These are phyloP conservation scores for Cladosporium oxysporum DNA, from an alignment of 2,329 filamentous ascomycete species.

Conservation along the genomic window DNA sequence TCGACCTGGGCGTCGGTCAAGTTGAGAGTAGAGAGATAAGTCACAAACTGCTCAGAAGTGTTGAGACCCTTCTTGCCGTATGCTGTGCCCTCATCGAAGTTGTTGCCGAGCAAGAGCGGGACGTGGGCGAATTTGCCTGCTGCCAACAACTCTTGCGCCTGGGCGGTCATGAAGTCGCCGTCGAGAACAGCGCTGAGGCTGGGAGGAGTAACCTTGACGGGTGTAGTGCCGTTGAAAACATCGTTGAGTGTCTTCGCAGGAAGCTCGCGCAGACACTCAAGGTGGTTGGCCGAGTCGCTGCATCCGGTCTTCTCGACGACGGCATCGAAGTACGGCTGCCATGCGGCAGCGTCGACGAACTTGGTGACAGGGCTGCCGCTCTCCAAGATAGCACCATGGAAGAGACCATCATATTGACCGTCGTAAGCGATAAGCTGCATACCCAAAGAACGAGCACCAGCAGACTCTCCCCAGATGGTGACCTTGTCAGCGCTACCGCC, in stretches of 20 bases:
- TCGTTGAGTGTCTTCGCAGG: conserved; percentile 26
- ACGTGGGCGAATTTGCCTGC: conserved; percentile 28
- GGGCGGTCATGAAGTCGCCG: conserved; percentile 14
- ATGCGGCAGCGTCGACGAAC: conserved; percentile 12
- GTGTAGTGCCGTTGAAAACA: conserved; percentile 25
- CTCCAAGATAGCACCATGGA: conserved; percentile 47
- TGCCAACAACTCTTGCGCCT: conserved; percentile 3
- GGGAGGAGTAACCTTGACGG: conserved; percentile 9
- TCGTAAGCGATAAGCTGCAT: conserved; percentile 38
- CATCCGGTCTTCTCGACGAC: conserved; percentile 63
- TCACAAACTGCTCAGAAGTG: conserved; percentile 28
- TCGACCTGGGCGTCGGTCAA: not conserved
- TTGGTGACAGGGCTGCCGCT: conserved; percentile 30
- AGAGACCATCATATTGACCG: conserved; percentile 42
- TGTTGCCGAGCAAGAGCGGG: conserved; percentile 32
- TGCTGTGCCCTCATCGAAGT: conserved; percentile 31
- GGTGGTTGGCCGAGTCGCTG: conserved; percentile 53
- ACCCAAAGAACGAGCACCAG: conserved; percentile 53
- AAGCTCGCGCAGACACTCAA: conserved; percentile 63
- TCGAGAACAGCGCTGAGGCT: conserved; percentile 14
- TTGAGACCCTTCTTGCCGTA: conserved; percentile 30
- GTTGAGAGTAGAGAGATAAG: conserved; percentile 2
- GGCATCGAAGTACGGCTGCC: conserved; percentile 61
- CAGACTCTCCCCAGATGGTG: conserved; percentile 74
- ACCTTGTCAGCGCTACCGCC: conserved; percentile 76